Evolutionary conservation across 805 yeast species (phyloP).

Genomic region (Blastobotrys chiropterorum): DNA sequence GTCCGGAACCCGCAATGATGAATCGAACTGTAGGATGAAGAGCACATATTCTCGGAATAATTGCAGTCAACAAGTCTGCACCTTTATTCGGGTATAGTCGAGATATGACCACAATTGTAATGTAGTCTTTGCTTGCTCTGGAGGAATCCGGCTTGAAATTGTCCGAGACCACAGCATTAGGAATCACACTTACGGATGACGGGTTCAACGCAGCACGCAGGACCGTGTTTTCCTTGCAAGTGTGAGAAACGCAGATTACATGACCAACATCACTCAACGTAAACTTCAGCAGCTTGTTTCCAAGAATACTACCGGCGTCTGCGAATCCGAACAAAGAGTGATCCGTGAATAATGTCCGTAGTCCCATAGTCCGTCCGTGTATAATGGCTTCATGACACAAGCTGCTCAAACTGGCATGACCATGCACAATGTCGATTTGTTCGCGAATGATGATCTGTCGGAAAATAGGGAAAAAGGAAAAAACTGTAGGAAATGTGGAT

Average conservation of each 20-base stretch:
- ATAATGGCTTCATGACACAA: slow-evolving; percentile 84
- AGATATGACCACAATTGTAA: slow-evolving; percentile 86
- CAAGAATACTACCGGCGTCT: slow-evolving; percentile 72
- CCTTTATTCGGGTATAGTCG: slow-evolving; percentile 95
- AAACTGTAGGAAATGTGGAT: slow-evolving; percentile 83
- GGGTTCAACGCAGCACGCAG: slow-evolving; percentile 82
- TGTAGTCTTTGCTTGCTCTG: slow-evolving; percentile 33
- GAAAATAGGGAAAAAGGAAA: slow-evolving; percentile 77
- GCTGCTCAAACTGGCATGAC: slow-evolving; percentile 86
- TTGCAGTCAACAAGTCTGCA: slow-evolving; percentile 76
- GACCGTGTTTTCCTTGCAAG: slow-evolving; percentile 94
- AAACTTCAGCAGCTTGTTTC: slow-evolving; percentile 80
- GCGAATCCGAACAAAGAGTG: slow-evolving; percentile 95
- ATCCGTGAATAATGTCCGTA: slow-evolving; percentile 88
- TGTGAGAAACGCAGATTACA: slow-evolving; percentile 93
- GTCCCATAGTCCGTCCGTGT: slow-evolving; percentile 92
- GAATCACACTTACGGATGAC: slow-evolving; percentile 74
- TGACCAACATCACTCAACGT: slow-evolving; percentile 83
- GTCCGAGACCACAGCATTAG: slow-evolving; percentile 88
- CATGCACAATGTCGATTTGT: slow-evolving; percentile 81
- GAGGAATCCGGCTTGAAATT: slow-evolving; percentile 51
- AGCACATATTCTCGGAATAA: slow-evolving; percentile 77
- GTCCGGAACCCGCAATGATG: slow-evolving; percentile 95
- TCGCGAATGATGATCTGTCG: slow-evolving; percentile 84
- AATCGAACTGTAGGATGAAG: slow-evolving; percentile 61